These are phyloP conservation scores for Hypocrella siamensis DNA, from an alignment of 2,329 filamentous ascomycete genomes.

Conservation along the genomic window DNA sequence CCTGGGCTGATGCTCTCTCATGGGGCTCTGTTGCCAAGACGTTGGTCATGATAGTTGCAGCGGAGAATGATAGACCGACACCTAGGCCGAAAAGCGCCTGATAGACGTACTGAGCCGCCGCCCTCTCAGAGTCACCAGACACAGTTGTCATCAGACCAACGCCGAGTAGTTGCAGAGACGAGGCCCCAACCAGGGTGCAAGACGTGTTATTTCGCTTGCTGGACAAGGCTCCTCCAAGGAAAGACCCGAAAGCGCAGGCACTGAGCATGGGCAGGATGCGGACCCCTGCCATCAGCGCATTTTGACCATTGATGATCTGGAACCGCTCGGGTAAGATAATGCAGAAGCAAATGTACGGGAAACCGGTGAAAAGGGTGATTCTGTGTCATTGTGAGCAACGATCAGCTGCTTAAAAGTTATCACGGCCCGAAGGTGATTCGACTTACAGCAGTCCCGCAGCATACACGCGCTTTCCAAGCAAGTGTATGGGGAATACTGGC, in stretches of 20 bases:
- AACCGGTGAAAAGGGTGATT: constrained; percentile 40
- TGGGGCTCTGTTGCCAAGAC: constrained; percentile 29
- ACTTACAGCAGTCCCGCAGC: constrained; percentile 32
- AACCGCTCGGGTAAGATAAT: constrained; percentile 44
- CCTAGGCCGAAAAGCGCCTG: constrained; percentile 42
- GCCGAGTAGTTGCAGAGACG: constrained; percentile 35
- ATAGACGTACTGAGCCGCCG: constrained; percentile 33
- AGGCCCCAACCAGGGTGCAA: constrained; percentile 30
- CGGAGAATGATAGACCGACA: constrained; percentile 40
- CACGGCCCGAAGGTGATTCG: background rate
- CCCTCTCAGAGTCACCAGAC: constrained; percentile 13
- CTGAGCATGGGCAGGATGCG: constrained; percentile 43
- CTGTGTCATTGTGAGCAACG: constrained; percentile 13
- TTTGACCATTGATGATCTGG: constrained; percentile 40
- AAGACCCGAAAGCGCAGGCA: constrained; percentile 38
- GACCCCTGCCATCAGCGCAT: constrained; percentile 36
- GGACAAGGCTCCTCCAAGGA: constrained; percentile 36
- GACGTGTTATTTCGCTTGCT: constrained; percentile 38
- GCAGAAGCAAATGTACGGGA: constrained; percentile 40
- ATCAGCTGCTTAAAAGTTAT: background rate
- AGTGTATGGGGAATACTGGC: constrained; percentile 37
- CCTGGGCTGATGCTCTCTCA: constrained; percentile 42
- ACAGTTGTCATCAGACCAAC: constrained; percentile 33
- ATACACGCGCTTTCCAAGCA: constrained; percentile 33
- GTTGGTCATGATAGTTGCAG: constrained; percentile 41